These are phyloP conservation scores for Trametopsis cervina DNA, from an alignment of 768 basidiomycete genomes.

Conservation along the genomic window DNA sequence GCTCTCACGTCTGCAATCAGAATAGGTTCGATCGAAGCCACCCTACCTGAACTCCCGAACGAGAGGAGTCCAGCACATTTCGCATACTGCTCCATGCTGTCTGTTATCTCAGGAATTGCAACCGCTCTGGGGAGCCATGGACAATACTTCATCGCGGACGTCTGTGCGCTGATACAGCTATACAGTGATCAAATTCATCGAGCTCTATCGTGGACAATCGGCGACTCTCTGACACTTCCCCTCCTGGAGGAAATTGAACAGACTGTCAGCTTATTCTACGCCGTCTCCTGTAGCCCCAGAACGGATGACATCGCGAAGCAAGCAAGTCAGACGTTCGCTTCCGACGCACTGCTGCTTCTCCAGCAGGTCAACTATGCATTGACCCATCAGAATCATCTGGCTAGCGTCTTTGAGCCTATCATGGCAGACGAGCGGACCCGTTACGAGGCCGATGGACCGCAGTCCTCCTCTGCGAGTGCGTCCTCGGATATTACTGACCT, in stretches of 20 bases:
- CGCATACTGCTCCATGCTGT: conserved; percentile 80
- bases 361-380: conserved; percentile 88
- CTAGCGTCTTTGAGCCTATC: conserved; percentile 73
- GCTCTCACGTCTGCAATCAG: conserved; percentile 71
- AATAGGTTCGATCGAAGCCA: conserved; percentile 61
- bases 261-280: conserved; percentile 69
- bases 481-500: conserved; percentile 49
- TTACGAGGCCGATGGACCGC: conserved; percentile 53
- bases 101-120: conserved; percentile 69
- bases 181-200: conserved; percentile 75
- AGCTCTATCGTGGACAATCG: conserved; percentile 77
- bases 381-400: conserved; percentile 85
- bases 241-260: conserved; percentile 81
- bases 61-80: conserved; percentile 75
- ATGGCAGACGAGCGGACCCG: conserved; percentile 65
- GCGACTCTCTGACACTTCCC: conserved; percentile 68
- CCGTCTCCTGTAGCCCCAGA: conserved; percentile 49
- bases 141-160: conserved; percentile 80
- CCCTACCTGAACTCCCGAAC: conserved; percentile 61
- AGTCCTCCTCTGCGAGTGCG: conserved; percentile 24
- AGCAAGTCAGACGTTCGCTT: conserved; percentile 63
- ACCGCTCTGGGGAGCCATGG: conserved; percentile 54
- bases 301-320: conserved; percentile 48
- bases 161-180: conserved; percentile 78
- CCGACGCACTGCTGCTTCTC: conserved; percentile 62